Evolutionary conservation across 192 early-diverging fungal species (phyloP).

Genomic region (Linnemannia zychae): DNA sequence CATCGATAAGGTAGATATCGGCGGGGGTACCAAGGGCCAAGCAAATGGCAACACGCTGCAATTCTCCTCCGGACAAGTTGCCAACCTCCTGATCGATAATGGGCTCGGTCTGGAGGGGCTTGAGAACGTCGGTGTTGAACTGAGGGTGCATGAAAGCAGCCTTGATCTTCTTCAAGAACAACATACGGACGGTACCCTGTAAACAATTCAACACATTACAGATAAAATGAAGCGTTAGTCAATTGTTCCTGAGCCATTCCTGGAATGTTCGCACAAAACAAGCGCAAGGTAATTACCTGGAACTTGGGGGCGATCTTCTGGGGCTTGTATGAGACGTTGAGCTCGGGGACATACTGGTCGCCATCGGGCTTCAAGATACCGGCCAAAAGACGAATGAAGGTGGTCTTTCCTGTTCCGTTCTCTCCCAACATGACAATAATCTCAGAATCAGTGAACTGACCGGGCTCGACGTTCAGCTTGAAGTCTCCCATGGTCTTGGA

Average conservation of each 20-base stretch:
- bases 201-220: too few relatives aligned
- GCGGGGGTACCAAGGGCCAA: constrained; percentile 90
- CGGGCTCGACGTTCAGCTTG: constrained; percentile 79
- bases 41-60: constrained; percentile 98
- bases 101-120: constrained; percentile 93
- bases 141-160: constrained; percentile 89
- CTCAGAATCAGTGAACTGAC: constrained; percentile 96
- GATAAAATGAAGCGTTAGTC: too few relatives aligned
- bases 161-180: constrained; percentile 92
- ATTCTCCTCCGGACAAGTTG: constrained; percentile 96
- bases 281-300: constrained; percentile 44
- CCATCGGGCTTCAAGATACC: constrained; percentile 84
- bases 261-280: neutral
- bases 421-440: constrained; percentile 98
- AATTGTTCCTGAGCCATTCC: neutral
- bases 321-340: constrained; percentile 96
- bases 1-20: constrained; percentile 98
- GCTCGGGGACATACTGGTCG: constrained; percentile 82
- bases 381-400: constrained; percentile 95
- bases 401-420: constrained; percentile 99
- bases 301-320: constrained; percentile 99
- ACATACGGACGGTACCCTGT: constrained; percentile 89
- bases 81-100: constrained; percentile 93
- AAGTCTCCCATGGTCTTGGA: constrained; percentile 90
- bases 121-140: constrained; percentile 97